Conservation (phyloP, 164 flowering plant species). For the Echeveria elegans region DNA sequence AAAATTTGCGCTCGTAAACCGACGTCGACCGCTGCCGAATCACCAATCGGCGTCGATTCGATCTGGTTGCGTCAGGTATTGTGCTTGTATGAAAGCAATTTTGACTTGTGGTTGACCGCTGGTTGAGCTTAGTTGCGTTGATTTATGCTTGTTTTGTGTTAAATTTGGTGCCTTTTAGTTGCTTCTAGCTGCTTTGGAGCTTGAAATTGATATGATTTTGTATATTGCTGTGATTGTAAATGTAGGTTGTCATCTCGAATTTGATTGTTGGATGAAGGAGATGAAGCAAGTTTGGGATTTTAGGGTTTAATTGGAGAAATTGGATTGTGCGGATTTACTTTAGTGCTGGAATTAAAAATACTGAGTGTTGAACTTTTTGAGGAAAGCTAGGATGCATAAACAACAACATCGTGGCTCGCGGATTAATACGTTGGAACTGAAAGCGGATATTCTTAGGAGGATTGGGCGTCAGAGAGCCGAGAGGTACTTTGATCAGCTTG, state of each 20-base stretch:
- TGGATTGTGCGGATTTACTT: conserved; percentile 7
- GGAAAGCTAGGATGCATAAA: conserved; percentile 28
- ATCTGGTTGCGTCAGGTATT: neutral
- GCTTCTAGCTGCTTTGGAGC: no score
- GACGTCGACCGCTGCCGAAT: neutral
- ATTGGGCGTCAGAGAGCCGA: conserved; percentile 57
- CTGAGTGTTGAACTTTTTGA: conserved; percentile 19
- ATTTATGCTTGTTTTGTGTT: no score
- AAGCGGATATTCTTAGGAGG: conserved; percentile 37
- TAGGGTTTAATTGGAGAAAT: neutral
- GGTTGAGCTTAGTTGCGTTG: no score
- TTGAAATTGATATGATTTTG: no score
- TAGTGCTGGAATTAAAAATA: no score
- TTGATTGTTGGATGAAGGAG: neutral
- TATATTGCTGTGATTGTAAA: no score
- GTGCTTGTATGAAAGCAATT: neutral
- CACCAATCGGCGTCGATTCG: neutral
- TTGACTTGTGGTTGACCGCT: neutral
- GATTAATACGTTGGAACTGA: conserved; percentile 51
- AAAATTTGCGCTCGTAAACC: neutral
- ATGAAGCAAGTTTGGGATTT: neutral
- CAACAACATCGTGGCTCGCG: conserved; percentile 25
- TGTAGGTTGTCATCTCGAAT: no score
- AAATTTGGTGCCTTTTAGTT: neutral
- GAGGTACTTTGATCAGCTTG: conserved; percentile 54